Conservation (phyloP, 2,329 filamentous ascomycete genomes). For the Coniella vitis region DNA sequence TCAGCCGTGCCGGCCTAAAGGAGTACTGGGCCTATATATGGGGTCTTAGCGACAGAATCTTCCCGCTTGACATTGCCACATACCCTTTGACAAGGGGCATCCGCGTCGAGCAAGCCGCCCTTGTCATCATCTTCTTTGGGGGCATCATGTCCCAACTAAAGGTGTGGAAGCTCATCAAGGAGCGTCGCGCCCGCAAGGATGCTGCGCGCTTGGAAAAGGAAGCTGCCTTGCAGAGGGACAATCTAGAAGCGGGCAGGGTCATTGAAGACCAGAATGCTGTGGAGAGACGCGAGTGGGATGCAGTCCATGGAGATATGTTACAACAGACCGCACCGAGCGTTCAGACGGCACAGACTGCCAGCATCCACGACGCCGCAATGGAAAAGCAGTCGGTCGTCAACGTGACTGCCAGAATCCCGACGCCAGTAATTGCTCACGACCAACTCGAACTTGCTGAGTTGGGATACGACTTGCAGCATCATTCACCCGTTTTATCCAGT, state of each 20-base stretch:
- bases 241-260: conserved; percentile 63
- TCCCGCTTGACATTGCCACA: conserved; percentile 67
- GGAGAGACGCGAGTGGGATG: conserved; percentile 69
- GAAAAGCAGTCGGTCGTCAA: conserved; percentile 35
- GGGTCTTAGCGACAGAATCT: conserved; percentile 71
- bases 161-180: conserved; percentile 74
- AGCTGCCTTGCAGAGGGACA: conserved; percentile 52
- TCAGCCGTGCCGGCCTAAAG: conserved; percentile 81
- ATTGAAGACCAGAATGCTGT: conserved; percentile 55
- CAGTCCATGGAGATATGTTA: conserved; percentile 58
- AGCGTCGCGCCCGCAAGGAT: conserved; percentile 48
- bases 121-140: conserved; percentile 65
- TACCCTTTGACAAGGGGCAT: conserved; percentile 87
- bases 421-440: conserved; percentile 35
- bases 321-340: conserved; percentile 26
- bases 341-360: conserved; percentile 40
- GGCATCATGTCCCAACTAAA: conserved; percentile 80
- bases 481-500: conserved; percentile 19
- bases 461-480: conserved; percentile 24
- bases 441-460: conserved; percentile 51
- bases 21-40: conserved; percentile 96
- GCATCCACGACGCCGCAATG: conserved; percentile 40
- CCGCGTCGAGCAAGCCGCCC: conserved; percentile 73
- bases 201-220: conserved; percentile 43
- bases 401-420: conserved; percentile 28